A percentile compares a stretch with the other conserved stretches of the same genome.
Conservation (phyloP, 2,329 filamentous ascomycete genomes). For the Waltergamsia citrina region DNA sequence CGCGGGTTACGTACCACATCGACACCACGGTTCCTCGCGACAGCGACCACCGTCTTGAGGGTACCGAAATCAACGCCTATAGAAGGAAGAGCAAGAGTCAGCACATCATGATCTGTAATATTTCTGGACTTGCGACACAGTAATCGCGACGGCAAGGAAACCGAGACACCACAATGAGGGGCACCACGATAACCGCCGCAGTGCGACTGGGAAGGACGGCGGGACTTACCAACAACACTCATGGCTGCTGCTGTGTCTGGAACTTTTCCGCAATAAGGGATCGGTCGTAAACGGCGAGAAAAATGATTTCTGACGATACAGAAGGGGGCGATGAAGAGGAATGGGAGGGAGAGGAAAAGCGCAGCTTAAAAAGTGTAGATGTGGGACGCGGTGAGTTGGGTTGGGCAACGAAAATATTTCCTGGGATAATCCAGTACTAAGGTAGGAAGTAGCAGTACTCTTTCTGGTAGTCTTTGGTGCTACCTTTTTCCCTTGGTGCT, state of each 20-base stretch:
- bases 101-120: no score
- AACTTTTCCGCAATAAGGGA: not conserved
- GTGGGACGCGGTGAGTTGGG: not conserved
- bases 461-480: not conserved
- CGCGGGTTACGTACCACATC: slow-evolving; percentile 76
- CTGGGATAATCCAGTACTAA: not conserved
- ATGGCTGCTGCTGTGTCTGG: slow-evolving; percentile 27
- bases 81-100: slow-evolving; percentile 2
- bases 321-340: slow-evolving; percentile 1
- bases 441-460: no score
- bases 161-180: no score
- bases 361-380: not conserved
- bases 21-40: slow-evolving; percentile 96
- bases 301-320: not conserved
- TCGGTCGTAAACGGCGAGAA: slow-evolving; percentile 1
- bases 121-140: no score
- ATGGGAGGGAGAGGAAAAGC: slow-evolving; percentile 5
- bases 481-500: no score
- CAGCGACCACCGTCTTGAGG: slow-evolving; percentile 93
- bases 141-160: no score
- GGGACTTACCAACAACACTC: slow-evolving; percentile 44
- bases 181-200: not conserved
- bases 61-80: slow-evolving; percentile 88
- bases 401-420: slow-evolving; percentile 1
- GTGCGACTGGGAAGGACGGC: not conserved